Percentiles rank a stretch among this genome's conserved stretches.
These are phyloP conservation scores for Phytophthora podocarpi DNA, from an alignment of 352 stramenopile species.

Conservation along the genomic window DNA sequence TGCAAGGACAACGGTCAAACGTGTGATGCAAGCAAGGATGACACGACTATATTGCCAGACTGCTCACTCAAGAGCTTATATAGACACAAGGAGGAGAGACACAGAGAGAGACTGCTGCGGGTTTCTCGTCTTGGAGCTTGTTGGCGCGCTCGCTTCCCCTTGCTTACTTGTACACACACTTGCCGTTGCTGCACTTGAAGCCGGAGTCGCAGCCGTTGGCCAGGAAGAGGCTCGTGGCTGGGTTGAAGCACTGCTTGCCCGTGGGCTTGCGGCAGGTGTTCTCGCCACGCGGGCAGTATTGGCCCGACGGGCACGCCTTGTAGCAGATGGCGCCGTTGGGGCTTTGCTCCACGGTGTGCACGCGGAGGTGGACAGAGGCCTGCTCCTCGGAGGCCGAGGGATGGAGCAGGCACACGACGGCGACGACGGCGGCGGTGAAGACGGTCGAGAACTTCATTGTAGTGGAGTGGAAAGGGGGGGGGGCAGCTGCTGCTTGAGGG, in stretches of 20 bases:
- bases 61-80: slow-evolving; percentile 10
- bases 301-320: slow-evolving; percentile 18
- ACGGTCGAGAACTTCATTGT: slow-evolving; percentile 43
- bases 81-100: slow-evolving; percentile 1
- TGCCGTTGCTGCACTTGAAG: slow-evolving; percentile 40
- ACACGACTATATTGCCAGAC: slow-evolving; percentile 19
- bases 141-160: background rate
- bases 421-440: slow-evolving; percentile 20
- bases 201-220: slow-evolving; percentile 19
- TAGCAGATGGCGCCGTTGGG: slow-evolving; percentile 21
- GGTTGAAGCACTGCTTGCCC: slow-evolving; percentile 35
- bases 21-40: background rate
- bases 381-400: slow-evolving; percentile 17
- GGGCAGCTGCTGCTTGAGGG: background rate
- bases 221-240: slow-evolving; percentile 28
- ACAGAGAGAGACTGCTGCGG: slow-evolving; percentile 5
- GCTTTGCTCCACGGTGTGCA: slow-evolving; percentile 24
- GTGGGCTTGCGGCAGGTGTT: slow-evolving; percentile 20
- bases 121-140: slow-evolving; percentile 2
- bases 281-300: slow-evolving; percentile 32
- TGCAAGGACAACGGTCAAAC: background rate
- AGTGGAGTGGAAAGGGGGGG: too few relatives aligned
- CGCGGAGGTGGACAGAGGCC: slow-evolving; percentile 31
- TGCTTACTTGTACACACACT: slow-evolving; percentile 39
- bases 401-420: slow-evolving; percentile 24